phyloP scores from a whole-genome alignment of 108 stramenopile genomes.

The Skeletonema marinoi region DNA sequence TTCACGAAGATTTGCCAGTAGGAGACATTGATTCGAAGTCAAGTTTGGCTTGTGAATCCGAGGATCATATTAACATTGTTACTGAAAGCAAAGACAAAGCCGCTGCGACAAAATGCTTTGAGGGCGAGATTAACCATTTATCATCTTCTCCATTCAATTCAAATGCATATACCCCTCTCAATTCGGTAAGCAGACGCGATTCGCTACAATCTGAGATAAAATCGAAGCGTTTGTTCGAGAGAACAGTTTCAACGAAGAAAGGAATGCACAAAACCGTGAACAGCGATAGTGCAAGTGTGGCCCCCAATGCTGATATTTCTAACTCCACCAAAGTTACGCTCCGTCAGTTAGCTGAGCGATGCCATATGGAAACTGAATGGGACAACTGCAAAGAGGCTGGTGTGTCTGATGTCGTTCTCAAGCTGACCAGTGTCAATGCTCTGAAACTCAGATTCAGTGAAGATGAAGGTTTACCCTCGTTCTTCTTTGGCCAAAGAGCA shows the following conservation, averaged over 20 bases:
- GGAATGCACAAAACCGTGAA: background rate
- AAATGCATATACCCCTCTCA: conserved; percentile 29
- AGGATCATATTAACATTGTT: background rate
- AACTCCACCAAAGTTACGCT: conserved; percentile 17
- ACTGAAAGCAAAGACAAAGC: background rate
- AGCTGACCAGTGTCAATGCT: conserved; percentile 57
- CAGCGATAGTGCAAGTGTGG: background rate
- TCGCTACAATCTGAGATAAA: conserved; percentile 33
- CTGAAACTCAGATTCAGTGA: conserved; percentile 51
- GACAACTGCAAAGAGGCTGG: conserved; percentile 28
- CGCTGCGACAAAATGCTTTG: background rate
- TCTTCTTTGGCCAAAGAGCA: conserved; percentile 34
- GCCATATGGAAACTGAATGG: conserved; percentile 15
- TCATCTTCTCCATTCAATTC: conserved; percentile 6
- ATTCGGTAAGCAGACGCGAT: conserved; percentile 1
- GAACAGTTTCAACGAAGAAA: background rate
- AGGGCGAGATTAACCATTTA: background rate
- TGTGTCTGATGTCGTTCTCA: conserved; percentile 40
- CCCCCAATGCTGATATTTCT: background rate
- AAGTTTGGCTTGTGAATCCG: background rate
- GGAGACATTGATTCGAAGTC: background rate
- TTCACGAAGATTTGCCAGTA: background rate
- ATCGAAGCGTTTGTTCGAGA: conserved; percentile 44
- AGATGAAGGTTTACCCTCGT: conserved; percentile 40
- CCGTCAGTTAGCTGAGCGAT: conserved; percentile 21